Evolutionary conservation across 352 stramenopile genomes (phyloP), one percentile per base, ranked within the genome.

Genomic region (Phytophthora pisi): DNA sequence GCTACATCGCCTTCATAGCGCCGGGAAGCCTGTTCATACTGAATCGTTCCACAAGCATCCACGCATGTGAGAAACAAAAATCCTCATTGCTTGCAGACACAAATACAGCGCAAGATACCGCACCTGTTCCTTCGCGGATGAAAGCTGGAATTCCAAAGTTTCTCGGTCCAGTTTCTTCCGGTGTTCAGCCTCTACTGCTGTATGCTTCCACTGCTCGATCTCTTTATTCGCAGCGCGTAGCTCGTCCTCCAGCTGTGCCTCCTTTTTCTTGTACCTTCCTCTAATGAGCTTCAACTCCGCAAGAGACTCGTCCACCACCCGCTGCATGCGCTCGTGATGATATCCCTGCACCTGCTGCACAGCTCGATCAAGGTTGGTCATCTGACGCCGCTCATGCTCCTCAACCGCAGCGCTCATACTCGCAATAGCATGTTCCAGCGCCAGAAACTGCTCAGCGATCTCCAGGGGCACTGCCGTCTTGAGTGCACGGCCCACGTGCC

Each of bases 311-410:
- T 80, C 68, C 16, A 86, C 72, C 0, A 88, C 80, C 49, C 64
- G 70, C 51, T 86, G 78, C 26, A 91, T 74, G 9, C 72, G 79
- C 8, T 85, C 75, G 26, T 89, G 73, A 43, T 91, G 82, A 46
- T 82, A 72, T 13, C 64, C 65, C 60, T 88, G 80, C 31, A 91
- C 66, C 58, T 89, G 74, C n/a, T 72, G 51, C 15, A 88, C 60
- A 7, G 80, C 74, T 28, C 64, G 58, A 51, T 89, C 80, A 51
- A 85, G 88, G 36, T 76, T 76, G 10, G 60, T 55, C 38, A 83
- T 68, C 50, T 84, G 78, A 6, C 71, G 62, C 5, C 52, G 66
- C 26, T 73, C 74, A 24, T 83, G 72, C 24, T 64, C 38, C 23
- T 79, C 60, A 2, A 84, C 72, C 0, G 74, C 72, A 7, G 50